Percentiles rank a stretch among this genome's conserved stretches.
Conservation (phyloP, 106 monocot species). For the Amphibolis antarctica region DNA sequence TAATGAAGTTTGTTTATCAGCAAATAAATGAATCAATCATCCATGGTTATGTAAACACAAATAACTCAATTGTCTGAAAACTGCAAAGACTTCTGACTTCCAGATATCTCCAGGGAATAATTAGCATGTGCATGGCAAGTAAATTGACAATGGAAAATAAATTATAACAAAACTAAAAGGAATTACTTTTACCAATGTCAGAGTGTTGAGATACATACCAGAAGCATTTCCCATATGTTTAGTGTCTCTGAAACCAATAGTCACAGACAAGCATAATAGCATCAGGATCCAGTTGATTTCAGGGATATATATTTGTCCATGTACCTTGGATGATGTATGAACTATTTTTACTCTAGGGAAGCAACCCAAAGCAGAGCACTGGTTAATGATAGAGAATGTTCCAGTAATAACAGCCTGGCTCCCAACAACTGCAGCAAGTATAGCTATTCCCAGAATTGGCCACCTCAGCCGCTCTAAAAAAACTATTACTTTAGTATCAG, state of each 20-base stretch:
- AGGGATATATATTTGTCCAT: conserved; percentile 79
- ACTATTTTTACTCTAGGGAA: conserved; percentile 67
- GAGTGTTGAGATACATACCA: conserved; percentile 21
- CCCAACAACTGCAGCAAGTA: conserved; percentile 54
- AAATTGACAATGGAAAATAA: too few relatives aligned
- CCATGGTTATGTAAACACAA: too few relatives aligned
- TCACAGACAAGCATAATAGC: conserved; percentile 52
- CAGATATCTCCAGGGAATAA: too few relatives aligned
- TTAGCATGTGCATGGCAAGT: too few relatives aligned
- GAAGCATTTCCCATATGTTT: conserved; percentile 55
- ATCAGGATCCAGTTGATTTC: conserved; percentile 77
- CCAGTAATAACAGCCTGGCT: conserved; percentile 70
- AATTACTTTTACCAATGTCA: neutral
- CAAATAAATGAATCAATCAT: too few relatives aligned
- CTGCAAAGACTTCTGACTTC: too few relatives aligned
- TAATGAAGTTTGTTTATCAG: too few relatives aligned
- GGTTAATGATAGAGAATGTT: conserved; percentile 76
- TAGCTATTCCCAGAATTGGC: conserved; percentile 33
- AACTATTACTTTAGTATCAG: neutral
- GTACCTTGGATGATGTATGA: conserved; percentile 44
- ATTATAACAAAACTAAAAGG: neutral
- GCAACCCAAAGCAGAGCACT: conserved; percentile 55
- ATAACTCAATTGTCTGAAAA: too few relatives aligned
- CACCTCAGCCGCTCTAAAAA: conserved; percentile 20
- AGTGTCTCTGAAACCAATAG: conserved; percentile 52